Evolutionary conservation across 2,329 filamentous ascomycete genomes (phyloP), one percentile per base, ranked within the genome.

Genomic region (Thielaviopsis populi): DNA sequence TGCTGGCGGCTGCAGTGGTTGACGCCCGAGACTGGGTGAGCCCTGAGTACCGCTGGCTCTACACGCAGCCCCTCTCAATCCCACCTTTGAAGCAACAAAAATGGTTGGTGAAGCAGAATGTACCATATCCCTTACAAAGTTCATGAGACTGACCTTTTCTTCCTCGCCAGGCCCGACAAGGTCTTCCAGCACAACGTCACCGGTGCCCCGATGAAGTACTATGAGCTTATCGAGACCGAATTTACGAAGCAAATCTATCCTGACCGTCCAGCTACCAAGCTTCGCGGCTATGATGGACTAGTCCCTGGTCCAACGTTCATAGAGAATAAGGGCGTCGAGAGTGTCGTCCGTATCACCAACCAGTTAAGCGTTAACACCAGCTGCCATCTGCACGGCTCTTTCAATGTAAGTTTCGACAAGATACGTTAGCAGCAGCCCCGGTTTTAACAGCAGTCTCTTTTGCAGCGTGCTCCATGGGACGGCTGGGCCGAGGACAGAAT

Each of bases 401-500:
- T 75, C 46, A 77, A 77, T 37, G 63, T 63, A 37, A 48, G 65
- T 54, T 46, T 37, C 10, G 43, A 59, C 10, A 24, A 8, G 43
- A 11, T 6, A 11, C 11, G n/a, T n/a, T 60, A 40, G n/a, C 3
- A 53, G 15, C 19, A 4, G 33, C 17, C n/a, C 37, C 48, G 22
- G 48, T 37, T 33, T 43, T 60, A 40, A 54, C 59, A 6, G 17
- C n/a, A n/a, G 17, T 4, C 15, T 37, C 6, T 3, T 1, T 15
- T 48, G 2, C 40, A 68, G 66, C 72, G 74, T 10, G 73, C 76
- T 10, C 75, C 75, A 1, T 69, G 67, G 41, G 68, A 80, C 66
- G 80, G 80, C 0, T 83, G 79, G 79, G 80, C 80, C 1, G 75
- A 76, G 56, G 81, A 83, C 66, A 72, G 75, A n/a, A 78, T 78